Percentiles rank a stretch among this genome's conserved stretches.
These are phyloP conservation scores for Neolentinus lepideus DNA, from an alignment of 1,284 basidiomycete species.

Conservation along the genomic window DNA sequence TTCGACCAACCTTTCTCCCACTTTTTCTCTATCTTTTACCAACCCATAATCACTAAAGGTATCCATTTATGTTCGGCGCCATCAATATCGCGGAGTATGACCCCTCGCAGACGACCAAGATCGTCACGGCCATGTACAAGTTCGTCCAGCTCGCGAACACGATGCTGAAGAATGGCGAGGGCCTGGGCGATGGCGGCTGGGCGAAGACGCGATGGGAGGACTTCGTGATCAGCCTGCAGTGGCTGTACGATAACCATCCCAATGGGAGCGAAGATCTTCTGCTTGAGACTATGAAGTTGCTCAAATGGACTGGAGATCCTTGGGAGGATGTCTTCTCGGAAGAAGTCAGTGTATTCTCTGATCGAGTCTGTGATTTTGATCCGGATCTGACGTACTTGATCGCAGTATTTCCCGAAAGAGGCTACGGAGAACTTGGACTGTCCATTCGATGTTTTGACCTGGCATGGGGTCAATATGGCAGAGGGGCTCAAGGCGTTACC, in stretches of 20 bases:
- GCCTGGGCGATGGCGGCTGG: slow-evolving; percentile 38
- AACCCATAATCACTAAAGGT: slow-evolving; percentile 20
- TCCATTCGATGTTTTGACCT: slow-evolving; percentile 27
- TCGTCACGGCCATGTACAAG: slow-evolving; percentile 41
- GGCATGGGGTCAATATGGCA: slow-evolving; percentile 55
- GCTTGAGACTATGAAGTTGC: slow-evolving; percentile 46
- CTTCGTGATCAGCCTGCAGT: slow-evolving; percentile 45
- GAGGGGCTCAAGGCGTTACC: slow-evolving; percentile 52
- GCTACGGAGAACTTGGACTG: slow-evolving; percentile 25
- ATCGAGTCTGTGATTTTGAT: not conserved
- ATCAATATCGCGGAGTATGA: slow-evolving; percentile 49
- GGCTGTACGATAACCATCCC: slow-evolving; percentile 48
- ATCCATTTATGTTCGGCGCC: slow-evolving; percentile 47
- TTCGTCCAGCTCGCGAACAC: slow-evolving; percentile 47
- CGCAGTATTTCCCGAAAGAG: slow-evolving; percentile 34
- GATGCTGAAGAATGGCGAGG: slow-evolving; percentile 45
- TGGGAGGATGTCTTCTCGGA: slow-evolving; percentile 33
- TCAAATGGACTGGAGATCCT: slow-evolving; percentile 47
- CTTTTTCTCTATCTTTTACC: not conserved
- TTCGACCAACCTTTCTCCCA: slow-evolving; percentile 13
- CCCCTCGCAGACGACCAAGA: slow-evolving; percentile 31
- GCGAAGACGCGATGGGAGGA: slow-evolving; percentile 51
- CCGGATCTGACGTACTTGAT: not conserved
- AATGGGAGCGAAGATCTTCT: slow-evolving; percentile 41
- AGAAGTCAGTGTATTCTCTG: slow-evolving; percentile 17